Base-by-base conservation (phyloP, 2,329 filamentous ascomycete species). In the Coniochaeta hoffmannii region DNA sequence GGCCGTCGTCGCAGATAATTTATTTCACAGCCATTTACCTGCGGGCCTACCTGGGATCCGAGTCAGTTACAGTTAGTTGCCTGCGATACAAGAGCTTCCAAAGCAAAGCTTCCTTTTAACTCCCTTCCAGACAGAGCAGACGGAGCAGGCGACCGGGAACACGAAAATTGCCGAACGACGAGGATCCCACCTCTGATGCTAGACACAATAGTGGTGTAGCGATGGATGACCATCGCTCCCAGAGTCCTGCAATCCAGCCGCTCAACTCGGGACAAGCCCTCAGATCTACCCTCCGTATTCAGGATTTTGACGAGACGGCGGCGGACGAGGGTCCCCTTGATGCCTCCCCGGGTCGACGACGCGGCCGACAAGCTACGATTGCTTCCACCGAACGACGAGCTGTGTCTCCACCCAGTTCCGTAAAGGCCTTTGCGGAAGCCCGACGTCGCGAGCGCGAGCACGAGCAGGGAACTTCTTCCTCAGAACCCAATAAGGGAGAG, bases 351-450 rank as follows among this genome's bases (percentile, higher is more conserved):
- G 67, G 67, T 17, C 61, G 66, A 30, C 69, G 72, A 7, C 77
- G 73, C 36, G 74, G 72, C 56, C 81, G 82, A 15, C 79, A 81
- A 56, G 76, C 79, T 55, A 81, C 81, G 53, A 74, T 87, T 54
- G 79, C 78, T 31, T 82, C 81, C 1, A n/a, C n/a, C n/a, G n/a
- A n/a, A n/a, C 83, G 81, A 50, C 81, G 90, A 55, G 90, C 89
- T 1, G 76, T 83, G 2, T 97, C 94, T 7, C 93, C 93, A 10
- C 94, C 94, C 8, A 99, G 97, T 70, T 99, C 94, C 0, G 91
- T 99, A 53, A 96, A 97, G 70, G 94, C 94, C 4, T 99, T 99
- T 71, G 94, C 94, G 17, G 89, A 94, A 65, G 89, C 90, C 55
- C 87, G 90, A 52, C 89, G 90, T 57, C 87, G 91, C 57, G 89